phyloP scores from a whole-genome alignment of 768 basidiomycete species.

The Naematelia encephala region DNA sequence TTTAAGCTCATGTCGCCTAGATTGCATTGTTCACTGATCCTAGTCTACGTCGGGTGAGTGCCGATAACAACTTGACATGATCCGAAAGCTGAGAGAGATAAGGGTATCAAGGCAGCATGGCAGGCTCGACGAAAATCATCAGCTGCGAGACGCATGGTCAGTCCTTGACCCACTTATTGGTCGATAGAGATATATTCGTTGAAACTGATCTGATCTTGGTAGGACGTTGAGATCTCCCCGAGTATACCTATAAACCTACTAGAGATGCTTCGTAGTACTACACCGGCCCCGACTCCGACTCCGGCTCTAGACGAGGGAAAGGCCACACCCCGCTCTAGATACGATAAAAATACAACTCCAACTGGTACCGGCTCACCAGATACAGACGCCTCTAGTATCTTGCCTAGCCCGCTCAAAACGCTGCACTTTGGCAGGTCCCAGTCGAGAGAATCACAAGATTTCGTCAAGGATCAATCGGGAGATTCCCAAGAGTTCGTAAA shows the following conservation, averaged over 20 bases:
- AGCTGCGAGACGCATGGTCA: background rate
- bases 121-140: background rate
- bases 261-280: background rate
- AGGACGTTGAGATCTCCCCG: background rate
- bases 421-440: background rate
- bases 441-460: background rate
- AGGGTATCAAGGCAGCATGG: background rate
- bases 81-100: no score
- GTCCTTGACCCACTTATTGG: no score
- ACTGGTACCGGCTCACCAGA: background rate
- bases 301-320: background rate
- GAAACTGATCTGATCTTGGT: no score
- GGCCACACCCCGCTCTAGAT: background rate
- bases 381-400: background rate
- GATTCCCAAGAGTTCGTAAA: no score
- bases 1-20: no score
- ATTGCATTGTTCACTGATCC: background rate
- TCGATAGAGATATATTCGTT: no score
- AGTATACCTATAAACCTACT: background rate
- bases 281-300: background rate
- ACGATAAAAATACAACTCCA: no score
- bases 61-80: no score
- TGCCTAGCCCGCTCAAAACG: background rate
- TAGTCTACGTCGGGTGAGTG: background rate
- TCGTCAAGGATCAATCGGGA: no score